Base-by-base conservation (phyloP, 202 grass and related monocot genomes). In the Setaria italica region DNA sequence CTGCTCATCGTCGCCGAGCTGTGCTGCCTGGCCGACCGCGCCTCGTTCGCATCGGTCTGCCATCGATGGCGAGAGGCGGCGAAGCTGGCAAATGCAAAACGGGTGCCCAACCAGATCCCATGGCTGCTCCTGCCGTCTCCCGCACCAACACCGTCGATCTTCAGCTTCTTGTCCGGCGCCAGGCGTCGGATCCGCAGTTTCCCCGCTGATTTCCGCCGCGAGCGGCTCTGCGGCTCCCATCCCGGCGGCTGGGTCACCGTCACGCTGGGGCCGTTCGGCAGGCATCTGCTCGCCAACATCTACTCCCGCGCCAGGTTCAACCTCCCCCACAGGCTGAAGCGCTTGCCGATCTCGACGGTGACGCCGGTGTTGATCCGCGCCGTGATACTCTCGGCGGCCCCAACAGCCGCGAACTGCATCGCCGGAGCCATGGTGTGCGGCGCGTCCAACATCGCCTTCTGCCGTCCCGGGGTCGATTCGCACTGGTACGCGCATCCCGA, bases 401-500 rank as follows among this genome's bases (percentile, higher is more conserved):
- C 67, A 0, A 47, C 16, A 21, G 6, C 51, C 0, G 6, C 11
- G 21, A 0, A 7, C 19, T 82, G 66, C 80, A 0, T 82, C 37
- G 67, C 51, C 37, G 67, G 13, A 0, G 80, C 67, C 15, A 17
- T 82, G n/a, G 11, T 60, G 4, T 58, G 4, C 14, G 67, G 80
- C 80, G 1, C 66, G 2, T 19, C 50, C 37, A 82, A 72, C 53
- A 0, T 82, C 15, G 51, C 80, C 37, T 82, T 82, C 37, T 82
- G 67, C 66, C 39, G 37, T 0, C 66, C 54, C 2, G 39, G 67
- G 1, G 4, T 12, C n/a, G 35, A 71, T 37, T 3, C 0, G 15
- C 9, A 57, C 35, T 70, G 50, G 65, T 30, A 4, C 19, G 20
- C 29, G 3, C 16, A 13, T 1, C 21, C 1, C 5, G 43, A 20